Conservation (phyloP, 139 green algal species). For the Tetratostichococcus sp. region DNA sequence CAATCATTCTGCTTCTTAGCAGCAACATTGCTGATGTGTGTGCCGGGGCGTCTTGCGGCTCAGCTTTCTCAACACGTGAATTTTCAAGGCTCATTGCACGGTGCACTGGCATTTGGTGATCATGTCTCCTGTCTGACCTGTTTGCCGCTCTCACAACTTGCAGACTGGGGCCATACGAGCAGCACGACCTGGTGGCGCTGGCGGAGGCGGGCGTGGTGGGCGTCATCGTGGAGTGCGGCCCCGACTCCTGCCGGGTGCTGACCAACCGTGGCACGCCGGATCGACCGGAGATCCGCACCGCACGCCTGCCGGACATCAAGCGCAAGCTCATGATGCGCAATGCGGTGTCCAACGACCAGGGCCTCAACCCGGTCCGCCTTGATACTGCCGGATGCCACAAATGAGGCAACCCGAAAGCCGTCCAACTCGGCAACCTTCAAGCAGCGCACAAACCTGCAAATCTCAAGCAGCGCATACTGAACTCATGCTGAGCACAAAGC, state of each 20-base stretch:
- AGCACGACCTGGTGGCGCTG: constrained; percentile 92
- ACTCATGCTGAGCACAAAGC: no score
- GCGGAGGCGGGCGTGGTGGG: constrained; percentile 50
- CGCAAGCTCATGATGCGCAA: constrained; percentile 64
- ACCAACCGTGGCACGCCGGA: constrained; percentile 60
- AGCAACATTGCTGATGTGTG: no score
- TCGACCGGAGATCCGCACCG: constrained; percentile 65
- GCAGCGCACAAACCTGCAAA: no score
- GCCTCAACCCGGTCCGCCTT: constrained; percentile 1
- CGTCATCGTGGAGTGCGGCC: constrained; percentile 76
- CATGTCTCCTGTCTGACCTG: no score
- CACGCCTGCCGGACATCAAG: constrained; percentile 75
- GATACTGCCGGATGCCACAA: not conserved
- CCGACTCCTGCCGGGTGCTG: constrained; percentile 56
- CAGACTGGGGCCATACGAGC: constrained; percentile 79
- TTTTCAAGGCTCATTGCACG: no score
- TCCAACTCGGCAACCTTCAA: no score
- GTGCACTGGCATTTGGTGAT: no score
- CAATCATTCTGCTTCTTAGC: no score
- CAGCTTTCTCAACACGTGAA: no score
- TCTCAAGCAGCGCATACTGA: no score
- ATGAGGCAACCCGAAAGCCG: no score
- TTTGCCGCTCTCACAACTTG: not conserved
- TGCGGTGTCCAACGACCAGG: constrained; percentile 46
- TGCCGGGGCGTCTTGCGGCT: no score